Conservation (phyloP, 2,329 filamentous ascomycete genomes). For the Fusarium xyrophilum region DNA sequence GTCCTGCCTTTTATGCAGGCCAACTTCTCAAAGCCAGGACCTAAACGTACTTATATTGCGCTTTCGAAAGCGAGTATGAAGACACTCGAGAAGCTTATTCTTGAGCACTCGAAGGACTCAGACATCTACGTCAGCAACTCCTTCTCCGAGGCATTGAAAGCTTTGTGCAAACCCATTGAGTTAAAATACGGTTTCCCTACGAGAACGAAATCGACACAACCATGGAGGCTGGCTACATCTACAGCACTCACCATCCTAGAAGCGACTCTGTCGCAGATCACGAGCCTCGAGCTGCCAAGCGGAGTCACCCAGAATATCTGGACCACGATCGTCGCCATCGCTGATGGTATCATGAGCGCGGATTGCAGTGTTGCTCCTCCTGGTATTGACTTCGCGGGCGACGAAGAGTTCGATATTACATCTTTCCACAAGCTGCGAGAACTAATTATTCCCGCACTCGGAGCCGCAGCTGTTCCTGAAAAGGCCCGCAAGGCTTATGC, state of each 20-base stretch:
- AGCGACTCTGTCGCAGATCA: constrained; percentile 68
- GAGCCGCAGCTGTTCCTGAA: constrained; percentile 70
- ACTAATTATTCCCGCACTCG: constrained; percentile 77
- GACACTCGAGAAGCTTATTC: constrained; percentile 67
- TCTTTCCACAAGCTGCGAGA: constrained; percentile 73
- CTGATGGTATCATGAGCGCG: constrained; percentile 73
- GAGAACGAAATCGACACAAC: constrained; percentile 71
- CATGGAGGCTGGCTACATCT: constrained; percentile 83
- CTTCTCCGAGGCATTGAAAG: constrained; percentile 68
- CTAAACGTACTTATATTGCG: constrained; percentile 83
- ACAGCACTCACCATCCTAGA: constrained; percentile 73
- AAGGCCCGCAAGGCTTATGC: constrained; percentile 73
- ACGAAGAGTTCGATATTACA: constrained; percentile 82
- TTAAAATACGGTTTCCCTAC: constrained; percentile 83
- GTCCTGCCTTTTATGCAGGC: constrained; percentile 69
- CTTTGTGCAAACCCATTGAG: constrained; percentile 72
- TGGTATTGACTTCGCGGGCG: constrained; percentile 61
- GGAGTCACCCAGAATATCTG: constrained; percentile 67
- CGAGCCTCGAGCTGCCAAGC: constrained; percentile 55
- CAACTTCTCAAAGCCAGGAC: constrained; percentile 44
- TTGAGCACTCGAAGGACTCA: constrained; percentile 64
- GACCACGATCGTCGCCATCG: constrained; percentile 69
- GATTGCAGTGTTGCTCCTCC: constrained; percentile 59
- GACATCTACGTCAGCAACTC: constrained; percentile 75
- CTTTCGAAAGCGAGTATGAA: constrained; percentile 83